Evolutionary conservation across 108 stramenopile species (phyloP).

Genomic region (Nitzschia palea): DNA sequence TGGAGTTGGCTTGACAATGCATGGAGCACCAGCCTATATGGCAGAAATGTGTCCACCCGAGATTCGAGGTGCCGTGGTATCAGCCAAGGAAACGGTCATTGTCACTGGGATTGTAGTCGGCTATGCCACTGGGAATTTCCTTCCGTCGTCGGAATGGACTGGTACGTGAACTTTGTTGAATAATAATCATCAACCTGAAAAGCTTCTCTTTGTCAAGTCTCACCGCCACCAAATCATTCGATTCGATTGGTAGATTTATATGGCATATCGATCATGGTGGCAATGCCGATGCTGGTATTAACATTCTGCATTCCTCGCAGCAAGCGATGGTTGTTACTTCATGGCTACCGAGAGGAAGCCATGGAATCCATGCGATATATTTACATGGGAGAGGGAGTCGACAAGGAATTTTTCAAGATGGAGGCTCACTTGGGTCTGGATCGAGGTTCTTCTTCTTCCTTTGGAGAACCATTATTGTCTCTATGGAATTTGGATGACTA

Average conservation of each 20-base stretch:
- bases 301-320: conserved; percentile 46
- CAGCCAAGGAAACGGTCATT: conserved; percentile 78
- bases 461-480: too few species aligned
- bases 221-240: too few species aligned
- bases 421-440: conserved; percentile 15
- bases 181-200: not conserved
- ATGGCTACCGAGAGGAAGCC: conserved; percentile 40
- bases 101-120: conserved; percentile 75
- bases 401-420: conserved; percentile 34
- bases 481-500: conserved; percentile 9
- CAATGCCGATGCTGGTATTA: conserved; percentile 34
- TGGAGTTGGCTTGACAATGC: conserved; percentile 76
- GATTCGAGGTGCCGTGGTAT: conserved; percentile 65
- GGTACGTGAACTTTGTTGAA: conserved; percentile 13
- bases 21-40: conserved; percentile 74
- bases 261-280: conserved; percentile 26
- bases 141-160: conserved; percentile 25
- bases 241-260: conserved; percentile 13
- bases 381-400: conserved; percentile 28
- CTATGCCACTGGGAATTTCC: conserved; percentile 44
- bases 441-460: too few species aligned
- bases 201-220: not conserved
- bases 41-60: conserved; percentile 72
- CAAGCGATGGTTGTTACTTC: conserved; percentile 43
- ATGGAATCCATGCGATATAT: conserved; percentile 41